phyloP scores from a whole-genome alignment of 1,139 yeast species.

The Suhomyces chickasaworum region DNA sequence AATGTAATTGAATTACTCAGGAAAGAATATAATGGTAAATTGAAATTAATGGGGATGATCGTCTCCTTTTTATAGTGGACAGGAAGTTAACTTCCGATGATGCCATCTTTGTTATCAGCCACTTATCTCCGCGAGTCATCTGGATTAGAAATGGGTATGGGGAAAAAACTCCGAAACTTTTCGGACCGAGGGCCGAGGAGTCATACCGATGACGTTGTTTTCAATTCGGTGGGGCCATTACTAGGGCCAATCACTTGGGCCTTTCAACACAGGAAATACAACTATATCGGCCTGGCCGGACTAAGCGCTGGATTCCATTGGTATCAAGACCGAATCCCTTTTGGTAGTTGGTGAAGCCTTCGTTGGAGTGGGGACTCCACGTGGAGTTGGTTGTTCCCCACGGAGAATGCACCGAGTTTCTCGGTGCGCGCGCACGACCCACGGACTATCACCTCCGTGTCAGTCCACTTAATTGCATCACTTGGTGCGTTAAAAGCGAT shows the following conservation, averaged over 20 bases:
- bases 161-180: constrained; percentile 12
- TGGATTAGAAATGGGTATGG: constrained; percentile 10
- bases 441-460: background rate
- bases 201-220: background rate
- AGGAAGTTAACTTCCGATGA: constrained; percentile 8
- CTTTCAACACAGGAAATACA: too few species aligned
- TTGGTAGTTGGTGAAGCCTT: background rate
- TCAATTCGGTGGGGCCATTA: background rate
- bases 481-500: background rate
- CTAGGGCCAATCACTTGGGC: background rate
- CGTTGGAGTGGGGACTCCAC: background rate
- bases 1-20: too few species aligned
- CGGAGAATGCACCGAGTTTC: background rate
- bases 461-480: background rate
- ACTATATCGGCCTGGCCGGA: too few species aligned
- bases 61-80: constrained; percentile 4
- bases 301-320: too few species aligned
- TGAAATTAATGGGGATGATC: background rate
- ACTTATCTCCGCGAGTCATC: constrained; percentile 13
- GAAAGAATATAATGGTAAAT: background rate
- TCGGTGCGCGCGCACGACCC: background rate
- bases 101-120: constrained; percentile 1
- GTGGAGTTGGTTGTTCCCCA: background rate
- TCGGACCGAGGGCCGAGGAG: constrained; percentile 11
- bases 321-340: background rate